phyloP scores from a whole-genome alignment of 805 yeast genomes.

The Blastobotrys terrestris region DNA sequence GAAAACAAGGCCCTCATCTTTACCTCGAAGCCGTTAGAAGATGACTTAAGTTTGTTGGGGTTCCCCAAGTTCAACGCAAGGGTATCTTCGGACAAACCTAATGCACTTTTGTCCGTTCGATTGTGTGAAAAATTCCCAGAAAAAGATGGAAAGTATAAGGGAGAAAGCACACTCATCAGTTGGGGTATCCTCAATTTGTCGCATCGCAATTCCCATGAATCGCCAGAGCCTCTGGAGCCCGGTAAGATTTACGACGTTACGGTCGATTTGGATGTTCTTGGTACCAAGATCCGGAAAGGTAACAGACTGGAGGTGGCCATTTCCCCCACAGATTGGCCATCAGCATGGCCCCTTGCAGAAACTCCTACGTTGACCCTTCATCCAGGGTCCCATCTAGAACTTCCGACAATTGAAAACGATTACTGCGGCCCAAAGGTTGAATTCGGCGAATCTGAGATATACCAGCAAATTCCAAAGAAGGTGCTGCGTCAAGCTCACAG shows the following conservation, averaged over 20 bases:
- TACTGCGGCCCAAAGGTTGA: slow-evolving; percentile 20
- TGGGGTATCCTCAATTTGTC: slow-evolving; percentile 43
- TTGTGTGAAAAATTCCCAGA: slow-evolving; percentile 38
- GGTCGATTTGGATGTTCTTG: slow-evolving; percentile 37
- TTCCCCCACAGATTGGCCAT: slow-evolving; percentile 45
- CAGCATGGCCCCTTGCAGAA: slow-evolving; percentile 41
- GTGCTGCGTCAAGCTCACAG: slow-evolving; percentile 24
- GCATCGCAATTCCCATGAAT: slow-evolving; percentile 38
- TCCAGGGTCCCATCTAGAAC: slow-evolving; percentile 26
- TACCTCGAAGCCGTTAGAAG: slow-evolving; percentile 28
- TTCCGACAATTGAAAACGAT: slow-evolving; percentile 28
- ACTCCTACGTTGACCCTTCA: slow-evolving; percentile 34
- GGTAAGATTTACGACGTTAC: slow-evolving; percentile 32
- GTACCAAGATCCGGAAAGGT: slow-evolving; percentile 33
- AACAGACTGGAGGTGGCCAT: slow-evolving; percentile 38
- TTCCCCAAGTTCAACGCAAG: slow-evolving; percentile 32
- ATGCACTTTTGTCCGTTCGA: slow-evolving; percentile 38
- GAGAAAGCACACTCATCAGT: slow-evolving; percentile 36
- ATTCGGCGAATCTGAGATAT: slow-evolving; percentile 30
- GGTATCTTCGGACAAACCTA: slow-evolving; percentile 33
- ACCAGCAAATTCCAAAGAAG: slow-evolving; percentile 27
- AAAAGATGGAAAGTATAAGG: slow-evolving; percentile 5
- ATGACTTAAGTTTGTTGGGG: slow-evolving; percentile 33
- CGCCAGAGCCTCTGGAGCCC: slow-evolving; percentile 33
- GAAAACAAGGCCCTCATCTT: slow-evolving; percentile 39